A percentile compares a stretch with the other conserved stretches of the same genome.
These are phyloP conservation scores for Salix purpurea DNA, from an alignment of 345 rosid species.

Conservation along the genomic window DNA sequence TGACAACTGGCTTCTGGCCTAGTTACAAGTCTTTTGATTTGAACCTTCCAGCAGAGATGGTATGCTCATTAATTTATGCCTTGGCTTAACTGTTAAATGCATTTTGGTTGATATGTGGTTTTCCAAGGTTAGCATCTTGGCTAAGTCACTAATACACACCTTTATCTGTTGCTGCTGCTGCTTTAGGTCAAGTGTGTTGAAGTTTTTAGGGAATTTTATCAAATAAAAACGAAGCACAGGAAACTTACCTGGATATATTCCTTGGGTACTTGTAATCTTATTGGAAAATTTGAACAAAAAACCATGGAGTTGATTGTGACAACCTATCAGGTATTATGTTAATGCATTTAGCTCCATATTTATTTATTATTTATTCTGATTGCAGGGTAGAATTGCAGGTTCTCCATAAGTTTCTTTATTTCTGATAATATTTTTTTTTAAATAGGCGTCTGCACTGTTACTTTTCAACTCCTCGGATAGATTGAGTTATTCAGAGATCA, in stretches of 20 bases:
- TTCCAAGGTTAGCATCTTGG: neutral
- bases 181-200: constrained; percentile 37
- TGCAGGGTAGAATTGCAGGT: neutral
- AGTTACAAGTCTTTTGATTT: constrained; percentile 36
- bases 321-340: constrained; percentile 33
- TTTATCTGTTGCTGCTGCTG: neutral
- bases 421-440: neutral
- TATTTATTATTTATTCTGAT: neutral
- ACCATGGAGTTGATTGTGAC: constrained; percentile 54
- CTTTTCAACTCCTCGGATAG: constrained; percentile 38
- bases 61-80: neutral
- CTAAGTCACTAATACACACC: neutral
- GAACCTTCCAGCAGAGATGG: constrained; percentile 35
- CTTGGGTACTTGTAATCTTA: constrained; percentile 56
- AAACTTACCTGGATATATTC: constrained; percentile 71
- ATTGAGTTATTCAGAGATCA: constrained; percentile 39
- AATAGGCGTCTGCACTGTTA: constrained; percentile 37
- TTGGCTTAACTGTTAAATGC: neutral
- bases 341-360: neutral
- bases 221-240: constrained; percentile 47
- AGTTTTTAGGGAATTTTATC: constrained; percentile 57
- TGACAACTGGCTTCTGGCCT: constrained; percentile 38
- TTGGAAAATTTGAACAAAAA: constrained; percentile 56
- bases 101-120: neutral
- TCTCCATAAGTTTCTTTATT: neutral